Conservation (phyloP, 306 rosid genomes). For the Cucumis melo region DNA sequence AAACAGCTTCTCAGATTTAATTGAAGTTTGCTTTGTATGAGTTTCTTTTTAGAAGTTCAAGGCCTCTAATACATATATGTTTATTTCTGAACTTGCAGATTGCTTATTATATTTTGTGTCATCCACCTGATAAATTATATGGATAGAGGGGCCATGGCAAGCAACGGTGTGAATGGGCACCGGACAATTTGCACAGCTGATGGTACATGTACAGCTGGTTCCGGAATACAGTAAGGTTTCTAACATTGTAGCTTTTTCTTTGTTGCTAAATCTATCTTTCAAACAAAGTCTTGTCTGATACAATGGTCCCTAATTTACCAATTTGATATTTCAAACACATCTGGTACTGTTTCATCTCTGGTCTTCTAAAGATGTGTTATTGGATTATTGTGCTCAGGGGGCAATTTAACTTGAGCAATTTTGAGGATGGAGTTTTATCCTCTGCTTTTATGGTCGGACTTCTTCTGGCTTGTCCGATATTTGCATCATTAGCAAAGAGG, state of each 20-base stretch:
- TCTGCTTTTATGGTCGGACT: constrained; percentile 98
- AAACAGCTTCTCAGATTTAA: neutral
- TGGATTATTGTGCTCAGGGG: constrained; percentile 39
- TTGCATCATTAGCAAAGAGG: constrained; percentile 84
- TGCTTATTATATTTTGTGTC: constrained; percentile 49
- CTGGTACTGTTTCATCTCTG: neutral
- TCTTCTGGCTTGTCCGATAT: constrained; percentile 76
- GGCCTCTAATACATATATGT: neutral
- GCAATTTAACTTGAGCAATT: constrained; percentile 73
- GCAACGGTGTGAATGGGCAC: constrained; percentile 85
- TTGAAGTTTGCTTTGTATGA: neutral
- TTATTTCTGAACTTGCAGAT: constrained; percentile 26
- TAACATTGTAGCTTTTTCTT: neutral
- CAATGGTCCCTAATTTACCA: neutral
- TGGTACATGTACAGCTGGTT: constrained; percentile 61
- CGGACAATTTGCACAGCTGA: constrained; percentile 42
- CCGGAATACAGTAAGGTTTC: constrained; percentile 80
- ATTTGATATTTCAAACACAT: neutral
- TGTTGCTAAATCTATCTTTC: neutral
- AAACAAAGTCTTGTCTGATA: neutral
- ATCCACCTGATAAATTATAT: constrained; percentile 63
- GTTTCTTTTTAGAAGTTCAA: neutral
- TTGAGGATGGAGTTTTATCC: constrained; percentile 80
- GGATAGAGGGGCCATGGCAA: constrained; percentile 85
- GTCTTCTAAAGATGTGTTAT: neutral